Conservation (phyloP, 106 monocot genomes). For the Allium fistulosum region DNA sequence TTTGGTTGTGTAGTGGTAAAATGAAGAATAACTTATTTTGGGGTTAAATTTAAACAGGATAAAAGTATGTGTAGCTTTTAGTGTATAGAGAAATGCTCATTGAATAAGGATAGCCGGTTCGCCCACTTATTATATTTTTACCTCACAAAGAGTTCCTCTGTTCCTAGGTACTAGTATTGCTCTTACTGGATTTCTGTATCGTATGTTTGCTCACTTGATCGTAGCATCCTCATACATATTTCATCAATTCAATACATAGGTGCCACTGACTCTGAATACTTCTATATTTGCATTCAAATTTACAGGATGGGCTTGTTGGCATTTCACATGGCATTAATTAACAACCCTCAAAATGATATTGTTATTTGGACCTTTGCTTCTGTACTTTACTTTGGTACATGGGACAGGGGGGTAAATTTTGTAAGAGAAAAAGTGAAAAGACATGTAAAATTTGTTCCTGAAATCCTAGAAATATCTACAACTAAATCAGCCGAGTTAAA, state of each 20-base stretch:
- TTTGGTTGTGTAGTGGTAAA: too few relatives aligned
- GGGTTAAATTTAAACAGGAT: too few relatives aligned
- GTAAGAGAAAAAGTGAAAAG: slow-evolving; percentile 28
- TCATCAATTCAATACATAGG: background rate
- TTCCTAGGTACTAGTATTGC: too few relatives aligned
- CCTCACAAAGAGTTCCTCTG: too few relatives aligned
- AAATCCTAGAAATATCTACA: slow-evolving; percentile 31
- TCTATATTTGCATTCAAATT: too few relatives aligned
- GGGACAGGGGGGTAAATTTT: slow-evolving; percentile 29
- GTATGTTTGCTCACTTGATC: background rate
- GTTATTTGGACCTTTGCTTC: slow-evolving; percentile 65
- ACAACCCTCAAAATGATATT: slow-evolving; percentile 63
- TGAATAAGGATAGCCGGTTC: too few relatives aligned
- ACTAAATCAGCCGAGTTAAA: slow-evolving; percentile 41
- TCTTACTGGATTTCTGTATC: background rate
- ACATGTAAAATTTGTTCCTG: slow-evolving; percentile 46
- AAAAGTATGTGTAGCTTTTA: too few relatives aligned
- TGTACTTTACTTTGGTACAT: slow-evolving; percentile 52
- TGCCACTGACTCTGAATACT: background rate
- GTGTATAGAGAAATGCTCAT: too few relatives aligned
- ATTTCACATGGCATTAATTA: slow-evolving; percentile 74
- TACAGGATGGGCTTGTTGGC: slow-evolving; percentile 73
- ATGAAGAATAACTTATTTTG: too few relatives aligned
- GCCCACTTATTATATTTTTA: too few relatives aligned
- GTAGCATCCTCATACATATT: background rate